These are phyloP conservation scores for Pythium pyrilobum DNA, from an alignment of 352 stramenopile genomes.

Conservation along the genomic window DNA sequence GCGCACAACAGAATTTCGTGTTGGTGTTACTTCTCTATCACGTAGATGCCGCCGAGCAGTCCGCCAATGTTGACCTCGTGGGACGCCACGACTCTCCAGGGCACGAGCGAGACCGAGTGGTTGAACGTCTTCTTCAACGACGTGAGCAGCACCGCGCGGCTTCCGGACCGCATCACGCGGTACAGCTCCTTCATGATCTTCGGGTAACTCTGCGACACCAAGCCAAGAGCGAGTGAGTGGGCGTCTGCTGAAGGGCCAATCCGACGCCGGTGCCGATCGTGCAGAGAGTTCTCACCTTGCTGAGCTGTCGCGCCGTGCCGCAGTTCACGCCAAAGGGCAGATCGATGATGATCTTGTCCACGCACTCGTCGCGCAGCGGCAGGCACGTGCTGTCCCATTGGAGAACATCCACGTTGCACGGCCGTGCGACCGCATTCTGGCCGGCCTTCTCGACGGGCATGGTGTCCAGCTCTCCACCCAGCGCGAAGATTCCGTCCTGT, in stretches of 20 bases:
- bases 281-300: conserved; percentile 30
- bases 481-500: conserved; percentile 44
- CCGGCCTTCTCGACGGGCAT: conserved; percentile 49
- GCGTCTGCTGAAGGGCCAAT: too few relatives aligned
- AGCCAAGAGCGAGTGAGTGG: not conserved
- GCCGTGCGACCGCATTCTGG: conserved; percentile 33
- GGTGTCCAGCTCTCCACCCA: conserved; percentile 61
- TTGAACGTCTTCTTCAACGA: conserved; percentile 78
- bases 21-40: conserved; percentile 15
- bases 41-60: conserved; percentile 52
- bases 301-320: conserved; percentile 62
- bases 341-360: conserved; percentile 71
- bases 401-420: conserved; percentile 41
- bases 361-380: conserved; percentile 41
- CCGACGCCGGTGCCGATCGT: not conserved
- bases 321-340: conserved; percentile 77
- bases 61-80: conserved; percentile 76
- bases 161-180: conserved; percentile 47
- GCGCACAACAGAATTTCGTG: not conserved
- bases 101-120: conserved; percentile 37
- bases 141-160: conserved; percentile 63
- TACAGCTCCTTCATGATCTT: conserved; percentile 69
- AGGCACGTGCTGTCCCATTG: conserved; percentile 62
- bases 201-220: conserved; percentile 48
- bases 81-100: conserved; percentile 32